Conservation (phyloP, 352 stramenopile species). For the Phytopythium vexans region DNA sequence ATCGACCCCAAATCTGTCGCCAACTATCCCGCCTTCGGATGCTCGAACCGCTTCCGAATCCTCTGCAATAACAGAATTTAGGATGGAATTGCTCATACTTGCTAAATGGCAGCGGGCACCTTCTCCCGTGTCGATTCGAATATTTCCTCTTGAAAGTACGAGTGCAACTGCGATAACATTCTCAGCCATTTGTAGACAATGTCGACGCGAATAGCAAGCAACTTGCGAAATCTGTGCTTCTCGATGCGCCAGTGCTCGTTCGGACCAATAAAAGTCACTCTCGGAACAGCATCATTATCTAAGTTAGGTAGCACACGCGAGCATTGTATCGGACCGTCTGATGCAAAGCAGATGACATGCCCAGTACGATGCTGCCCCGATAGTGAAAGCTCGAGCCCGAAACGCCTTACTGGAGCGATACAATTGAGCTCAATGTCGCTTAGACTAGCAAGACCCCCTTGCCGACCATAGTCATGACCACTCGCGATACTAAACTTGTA, state of each 20-base stretch:
- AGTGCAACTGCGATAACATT: slow-evolving; percentile 1
- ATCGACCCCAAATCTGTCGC: no score
- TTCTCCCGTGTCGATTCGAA: background rate
- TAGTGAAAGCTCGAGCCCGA: slow-evolving; percentile 11
- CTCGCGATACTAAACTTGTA: slow-evolving; percentile 16
- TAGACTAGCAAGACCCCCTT: slow-evolving; percentile 4
- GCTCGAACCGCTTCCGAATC: background rate
- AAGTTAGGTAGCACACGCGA: slow-evolving; percentile 6
- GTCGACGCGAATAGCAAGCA: slow-evolving; percentile 3
- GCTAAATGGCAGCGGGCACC: background rate
- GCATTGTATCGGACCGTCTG: slow-evolving; percentile 2
- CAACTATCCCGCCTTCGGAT: background rate
- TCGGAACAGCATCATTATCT: background rate
- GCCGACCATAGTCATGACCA: slow-evolving; percentile 19
- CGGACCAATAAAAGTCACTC: slow-evolving; percentile 14
- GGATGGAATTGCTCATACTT: no score
- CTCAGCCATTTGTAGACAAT: slow-evolving; percentile 7
- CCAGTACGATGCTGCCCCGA: slow-evolving; percentile 10
- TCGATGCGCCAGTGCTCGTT: slow-evolving; percentile 3
- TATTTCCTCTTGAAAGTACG: no score
- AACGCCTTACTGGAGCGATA: background rate
- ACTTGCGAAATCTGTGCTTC: slow-evolving; percentile 4
- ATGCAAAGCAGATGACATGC: slow-evolving; percentile 13
- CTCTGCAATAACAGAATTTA: background rate
- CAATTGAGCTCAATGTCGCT: slow-evolving; percentile 5